Conservation (phyloP, 2,329 filamentous ascomycete genomes). For the Moelleriella libera region DNA sequence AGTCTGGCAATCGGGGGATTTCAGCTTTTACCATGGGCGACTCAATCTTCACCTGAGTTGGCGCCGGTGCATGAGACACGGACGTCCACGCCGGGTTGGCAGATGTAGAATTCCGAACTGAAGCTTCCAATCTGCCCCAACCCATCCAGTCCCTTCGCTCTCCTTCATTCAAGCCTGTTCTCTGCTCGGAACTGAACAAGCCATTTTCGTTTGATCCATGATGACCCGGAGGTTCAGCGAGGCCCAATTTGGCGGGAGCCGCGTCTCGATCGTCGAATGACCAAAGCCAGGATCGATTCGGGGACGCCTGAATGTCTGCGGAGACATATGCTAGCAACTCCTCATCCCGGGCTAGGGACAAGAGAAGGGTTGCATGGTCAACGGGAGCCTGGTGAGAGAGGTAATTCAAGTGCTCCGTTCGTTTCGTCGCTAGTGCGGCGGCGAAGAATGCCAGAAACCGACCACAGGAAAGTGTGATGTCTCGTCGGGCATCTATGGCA, state of each 20-base stretch:
- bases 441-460: slow-evolving; percentile 74
- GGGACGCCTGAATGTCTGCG: slow-evolving; percentile 71
- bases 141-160: slow-evolving; percentile 61
- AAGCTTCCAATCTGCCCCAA: slow-evolving; percentile 59
- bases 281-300: slow-evolving; percentile 77
- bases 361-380: slow-evolving; percentile 16
- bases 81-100: slow-evolving; percentile 17
- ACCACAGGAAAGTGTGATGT: slow-evolving; percentile 65
- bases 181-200: slow-evolving; percentile 29
- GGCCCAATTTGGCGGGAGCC: slow-evolving; percentile 8
- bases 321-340: slow-evolving; percentile 80
- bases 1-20: slow-evolving; percentile 15
- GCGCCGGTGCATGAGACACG: slow-evolving; percentile 14
- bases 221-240: slow-evolving; percentile 5
- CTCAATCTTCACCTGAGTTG: slow-evolving; percentile 22
- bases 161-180: slow-evolving; percentile 38
- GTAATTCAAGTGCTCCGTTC: slow-evolving; percentile 28
- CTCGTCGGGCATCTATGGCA: slow-evolving; percentile 55
- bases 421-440: slow-evolving; percentile 44
- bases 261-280: slow-evolving; percentile 39
- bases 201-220: slow-evolving; percentile 17
- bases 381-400: slow-evolving; percentile 17
- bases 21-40: slow-evolving; percentile 12
- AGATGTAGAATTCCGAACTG: slow-evolving; percentile 16
- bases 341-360: slow-evolving; percentile 48